Conservation (phyloP, 352 stramenopile genomes). For the Globisporangium irregulare region DNA sequence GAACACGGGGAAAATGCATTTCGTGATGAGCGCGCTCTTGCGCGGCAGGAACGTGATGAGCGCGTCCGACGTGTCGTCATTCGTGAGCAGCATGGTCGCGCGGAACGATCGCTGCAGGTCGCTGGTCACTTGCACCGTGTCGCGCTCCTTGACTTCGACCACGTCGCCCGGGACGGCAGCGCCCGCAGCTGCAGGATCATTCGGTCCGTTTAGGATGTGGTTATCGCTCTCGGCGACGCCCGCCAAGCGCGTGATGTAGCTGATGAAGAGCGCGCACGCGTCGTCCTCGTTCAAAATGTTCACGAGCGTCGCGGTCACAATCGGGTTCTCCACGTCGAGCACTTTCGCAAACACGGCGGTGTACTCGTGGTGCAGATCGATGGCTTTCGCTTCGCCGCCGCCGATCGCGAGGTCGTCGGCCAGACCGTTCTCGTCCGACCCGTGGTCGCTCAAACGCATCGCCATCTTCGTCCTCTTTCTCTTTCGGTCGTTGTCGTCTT, state of each 20-base stretch:
- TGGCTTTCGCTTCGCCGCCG: not conserved
- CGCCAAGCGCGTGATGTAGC: slow-evolving; percentile 63
- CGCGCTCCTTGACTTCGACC: slow-evolving; percentile 19
- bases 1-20: slow-evolving; percentile 82
- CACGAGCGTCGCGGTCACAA: slow-evolving; percentile 53
- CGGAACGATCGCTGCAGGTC: slow-evolving; percentile 76
- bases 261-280: slow-evolving; percentile 52
- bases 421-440: not conserved
- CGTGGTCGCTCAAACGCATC: slow-evolving; percentile 14
- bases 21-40: slow-evolving; percentile 76
- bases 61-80: slow-evolving; percentile 76
- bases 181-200: slow-evolving; percentile 28
- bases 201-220: slow-evolving; percentile 41
- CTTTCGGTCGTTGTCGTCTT: not conserved
- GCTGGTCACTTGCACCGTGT: slow-evolving; percentile 44
- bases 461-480: slow-evolving; percentile 3
- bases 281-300: slow-evolving; percentile 60
- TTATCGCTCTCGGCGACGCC: slow-evolving; percentile 23
- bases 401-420: slow-evolving; percentile 4
- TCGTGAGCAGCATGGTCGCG: slow-evolving; percentile 89
- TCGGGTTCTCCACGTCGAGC: slow-evolving; percentile 48
- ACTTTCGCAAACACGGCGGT: slow-evolving; percentile 41
- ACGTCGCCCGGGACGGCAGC: not conserved
- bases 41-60: slow-evolving; percentile 79
- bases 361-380: slow-evolving; percentile 20